These are phyloP conservation scores for Rhizopus delemar DNA, from an alignment of 371 early-diverging fungal genomes.

Conservation along the genomic window DNA sequence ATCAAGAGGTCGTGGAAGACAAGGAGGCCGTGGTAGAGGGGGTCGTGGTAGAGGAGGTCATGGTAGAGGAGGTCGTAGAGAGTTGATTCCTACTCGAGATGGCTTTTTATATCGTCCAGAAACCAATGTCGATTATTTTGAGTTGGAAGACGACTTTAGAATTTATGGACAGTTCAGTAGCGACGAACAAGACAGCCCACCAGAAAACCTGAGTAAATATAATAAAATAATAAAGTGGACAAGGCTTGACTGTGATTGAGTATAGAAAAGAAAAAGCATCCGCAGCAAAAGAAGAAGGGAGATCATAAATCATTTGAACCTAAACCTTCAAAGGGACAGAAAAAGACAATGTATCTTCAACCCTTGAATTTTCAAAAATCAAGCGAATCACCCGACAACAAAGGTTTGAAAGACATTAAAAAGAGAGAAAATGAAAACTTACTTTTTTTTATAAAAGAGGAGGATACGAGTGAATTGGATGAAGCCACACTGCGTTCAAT, in stretches of 20 bases:
- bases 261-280: background rate
- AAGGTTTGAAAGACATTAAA: background rate
- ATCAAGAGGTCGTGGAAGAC: slow-evolving; percentile 36
- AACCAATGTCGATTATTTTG: slow-evolving; percentile 21
- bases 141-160: slow-evolving; percentile 21
- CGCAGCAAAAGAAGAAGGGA: background rate
- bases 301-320: background rate
- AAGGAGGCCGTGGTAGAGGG: slow-evolving; percentile 34
- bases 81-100: slow-evolving; percentile 19
- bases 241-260: slow-evolving; percentile 9
- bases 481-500: background rate
- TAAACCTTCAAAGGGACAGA: slow-evolving; percentile 3
- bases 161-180: slow-evolving; percentile 32
- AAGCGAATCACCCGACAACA: background rate
- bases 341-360: background rate
- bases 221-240: background rate
- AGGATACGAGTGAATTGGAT: background rate
- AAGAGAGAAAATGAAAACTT: no score
- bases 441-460: background rate
- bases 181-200: slow-evolving; percentile 21
- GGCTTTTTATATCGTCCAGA: slow-evolving; percentile 24
- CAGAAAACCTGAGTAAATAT: slow-evolving; percentile 6
- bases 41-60: slow-evolving; percentile 28
- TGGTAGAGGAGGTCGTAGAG: slow-evolving; percentile 33
- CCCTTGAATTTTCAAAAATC: background rate